phyloP scores from a whole-genome alignment of 495 filamentous ascomycete genomes.

The Filosporella fistucella region DNA sequence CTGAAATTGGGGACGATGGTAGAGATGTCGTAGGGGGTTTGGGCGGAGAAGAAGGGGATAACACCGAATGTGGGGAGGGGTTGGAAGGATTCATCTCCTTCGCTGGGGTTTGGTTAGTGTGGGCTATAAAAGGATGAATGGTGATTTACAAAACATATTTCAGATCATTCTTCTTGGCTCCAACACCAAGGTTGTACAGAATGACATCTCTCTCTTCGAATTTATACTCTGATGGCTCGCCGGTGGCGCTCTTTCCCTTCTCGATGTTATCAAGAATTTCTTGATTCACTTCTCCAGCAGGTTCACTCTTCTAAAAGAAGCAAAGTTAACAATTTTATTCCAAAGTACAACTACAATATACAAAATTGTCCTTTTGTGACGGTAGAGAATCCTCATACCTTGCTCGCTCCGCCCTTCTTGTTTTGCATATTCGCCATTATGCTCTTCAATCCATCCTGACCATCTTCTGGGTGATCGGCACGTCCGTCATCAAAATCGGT shows the following conservation, averaged over 20 bases:
- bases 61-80: constrained; percentile 92
- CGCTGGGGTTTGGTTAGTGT: constrained; percentile 30
- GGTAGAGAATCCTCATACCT: constrained; percentile 23
- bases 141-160: constrained; percentile 74
- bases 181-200: constrained; percentile 92
- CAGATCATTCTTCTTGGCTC: constrained; percentile 89
- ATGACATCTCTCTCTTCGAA: constrained; percentile 86
- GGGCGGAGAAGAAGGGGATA: constrained; percentile 84
- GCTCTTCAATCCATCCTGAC: constrained; percentile 70
- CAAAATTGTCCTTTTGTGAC: not conserved
- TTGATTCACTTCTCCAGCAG: constrained; percentile 26
- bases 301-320: constrained; percentile 27
- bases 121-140: constrained; percentile 6
- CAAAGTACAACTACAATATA: constrained; percentile 26
- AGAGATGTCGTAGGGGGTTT: constrained; percentile 71
- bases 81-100: constrained; percentile 88
- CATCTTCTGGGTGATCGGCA: constrained; percentile 81
- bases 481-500: constrained; percentile 85
- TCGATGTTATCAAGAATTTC: constrained; percentile 66
- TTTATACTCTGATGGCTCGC: constrained; percentile 70
- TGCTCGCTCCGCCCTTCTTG: constrained; percentile 34
- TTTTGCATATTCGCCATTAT: constrained; percentile 94
- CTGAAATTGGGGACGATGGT: constrained; percentile 92
- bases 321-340: constrained; percentile 28
- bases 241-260: constrained; percentile 66